phyloP scores from a whole-genome alignment of 192 early-diverging fungal species.

The Entrophospora sp. region DNA sequence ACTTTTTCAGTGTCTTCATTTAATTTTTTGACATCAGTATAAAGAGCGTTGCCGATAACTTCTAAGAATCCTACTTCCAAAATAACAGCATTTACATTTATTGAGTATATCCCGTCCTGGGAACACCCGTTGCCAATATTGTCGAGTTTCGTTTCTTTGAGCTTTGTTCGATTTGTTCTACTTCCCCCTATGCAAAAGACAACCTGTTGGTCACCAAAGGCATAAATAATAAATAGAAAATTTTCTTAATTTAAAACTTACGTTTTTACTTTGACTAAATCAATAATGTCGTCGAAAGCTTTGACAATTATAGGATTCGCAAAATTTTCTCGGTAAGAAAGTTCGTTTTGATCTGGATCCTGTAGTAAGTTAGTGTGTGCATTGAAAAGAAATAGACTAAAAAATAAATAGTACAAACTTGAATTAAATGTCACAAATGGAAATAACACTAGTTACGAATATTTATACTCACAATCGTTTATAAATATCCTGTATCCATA shows the following conservation, averaged over 20 bases:
- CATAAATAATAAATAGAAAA: slow-evolving; percentile 2
- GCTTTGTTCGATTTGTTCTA: slow-evolving; percentile 7
- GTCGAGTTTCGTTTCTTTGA: slow-evolving; percentile 9
- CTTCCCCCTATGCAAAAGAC: not conserved
- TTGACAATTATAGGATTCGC: slow-evolving; percentile 10
- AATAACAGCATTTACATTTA: slow-evolving; percentile 13
- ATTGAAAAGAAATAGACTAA: slow-evolving; percentile 16
- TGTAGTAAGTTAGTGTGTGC: slow-evolving; percentile 2
- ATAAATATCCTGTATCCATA: slow-evolving; percentile 21
- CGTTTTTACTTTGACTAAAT: slow-evolving; percentile 12
- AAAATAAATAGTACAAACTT: not conserved
- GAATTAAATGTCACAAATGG: not conserved
- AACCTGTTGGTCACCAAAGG: not conserved
- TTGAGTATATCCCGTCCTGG: slow-evolving; percentile 10
- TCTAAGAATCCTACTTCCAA: slow-evolving; percentile 13
- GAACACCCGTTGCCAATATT: slow-evolving; percentile 15
- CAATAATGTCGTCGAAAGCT: slow-evolving; percentile 17
- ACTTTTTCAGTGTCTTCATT: slow-evolving; percentile 5
- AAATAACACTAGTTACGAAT: slow-evolving; percentile 7
- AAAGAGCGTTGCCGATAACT: slow-evolving; percentile 4
- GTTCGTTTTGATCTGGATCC: slow-evolving; percentile 11
- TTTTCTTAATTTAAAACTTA: slow-evolving; percentile 6
- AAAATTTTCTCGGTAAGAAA: slow-evolving; percentile 12
- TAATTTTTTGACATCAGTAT: slow-evolving; percentile 14
- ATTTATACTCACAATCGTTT: slow-evolving; percentile 17